Percentiles rank a stretch among this genome's conserved stretches.
These are phyloP conservation scores for Dictyostelium citrinum DNA, from an alignment of 78 protist genomes.

Conservation along the genomic window DNA sequence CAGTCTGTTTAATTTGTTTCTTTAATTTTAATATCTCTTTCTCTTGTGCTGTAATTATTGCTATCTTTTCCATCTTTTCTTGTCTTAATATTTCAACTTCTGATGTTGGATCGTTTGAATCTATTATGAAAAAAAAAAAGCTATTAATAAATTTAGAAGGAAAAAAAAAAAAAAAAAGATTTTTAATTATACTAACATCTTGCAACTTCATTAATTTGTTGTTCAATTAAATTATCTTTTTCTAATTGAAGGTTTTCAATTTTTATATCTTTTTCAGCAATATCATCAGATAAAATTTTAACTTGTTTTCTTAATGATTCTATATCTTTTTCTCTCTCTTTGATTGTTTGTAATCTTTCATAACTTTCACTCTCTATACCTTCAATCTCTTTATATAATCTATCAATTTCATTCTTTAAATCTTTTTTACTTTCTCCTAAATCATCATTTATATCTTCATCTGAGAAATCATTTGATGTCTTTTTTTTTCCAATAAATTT, in stretches of 20 bases:
- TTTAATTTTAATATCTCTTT: conserved; percentile 61
- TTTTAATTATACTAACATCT: not conserved
- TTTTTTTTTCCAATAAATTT: too few species aligned
- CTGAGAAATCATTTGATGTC: conserved; percentile 61
- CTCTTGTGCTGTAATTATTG: conserved; percentile 25
- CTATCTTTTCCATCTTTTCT: conserved; percentile 64
- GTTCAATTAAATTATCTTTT: conserved; percentile 24
- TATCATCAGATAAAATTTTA: conserved; percentile 7
- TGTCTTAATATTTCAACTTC: conserved; percentile 51
- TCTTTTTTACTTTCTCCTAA: conserved; percentile 67
- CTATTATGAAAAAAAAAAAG: not conserved
- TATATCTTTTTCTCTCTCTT: conserved; percentile 22
- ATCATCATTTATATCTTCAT: conserved; percentile 73
- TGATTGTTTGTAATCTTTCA: conserved; percentile 23
- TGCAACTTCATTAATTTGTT: conserved; percentile 17
- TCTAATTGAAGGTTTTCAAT: conserved; percentile 31
- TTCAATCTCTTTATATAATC: conserved; percentile 39
- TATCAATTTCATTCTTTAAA: conserved; percentile 40
- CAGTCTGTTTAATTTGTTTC: conserved; percentile 39
- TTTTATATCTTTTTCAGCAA: not conserved
- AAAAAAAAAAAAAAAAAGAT: not conserved
- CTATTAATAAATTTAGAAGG: not conserved
- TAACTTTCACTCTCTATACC: conserved; percentile 13
- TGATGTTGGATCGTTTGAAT: not conserved
- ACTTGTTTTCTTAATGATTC: conserved; percentile 24